Evolutionary conservation across 352 stramenopile species (phyloP), one percentile per base, ranked within the genome.

Genomic region (Pythium vanterpoolii): DNA sequence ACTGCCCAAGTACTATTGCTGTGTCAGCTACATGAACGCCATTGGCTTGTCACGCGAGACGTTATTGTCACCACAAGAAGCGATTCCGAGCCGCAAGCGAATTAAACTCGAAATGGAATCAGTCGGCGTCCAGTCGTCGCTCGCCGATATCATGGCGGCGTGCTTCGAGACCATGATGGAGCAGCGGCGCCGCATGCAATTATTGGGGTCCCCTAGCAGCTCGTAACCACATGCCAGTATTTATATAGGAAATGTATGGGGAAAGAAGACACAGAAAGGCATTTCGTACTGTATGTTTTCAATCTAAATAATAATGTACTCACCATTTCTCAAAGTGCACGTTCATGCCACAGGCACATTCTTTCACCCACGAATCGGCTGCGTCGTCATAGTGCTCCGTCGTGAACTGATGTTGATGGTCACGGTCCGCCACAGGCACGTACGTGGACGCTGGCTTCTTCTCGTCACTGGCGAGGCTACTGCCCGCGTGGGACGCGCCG

Each of bases 251-350:
- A 36, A 36, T 11, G 6, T n/a, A n/a, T n/a, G n/a, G n/a, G n/a
- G n/a, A n/a, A n/a, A n/a, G n/a, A n/a, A 24, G 21, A 48, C 42
- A 30, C 42, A 48, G 18, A 43, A 43, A n/a, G 6, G 18, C 36
- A 7, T 7, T 14, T 18, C 42, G 11, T 36, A 48, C 10, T 53
- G 8, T 40, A 24, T 13, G 7, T 24, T 9, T 26, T 39, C 28
- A 4, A 5, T 44, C 28, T 55, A 50, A 60, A 42, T 51, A 60
- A 50, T 51, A 16, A 33, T 46, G 40, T 54, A 16, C 8, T 89
- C 66, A 89, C 77, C 73, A 87, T 55, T 87, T 87, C 62, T 86
- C 76, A 68, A 89, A 82, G n/a, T 86, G 62, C 23, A 89, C 79
- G 44, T 72, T 68, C 68, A 89, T 79, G 18, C 77, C 79, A 45